Percentiles rank a stretch among this genome's conserved stretches.
Conservation (phyloP, 2,329 filamentous ascomycete genomes). For the Penicillium concentricum region DNA sequence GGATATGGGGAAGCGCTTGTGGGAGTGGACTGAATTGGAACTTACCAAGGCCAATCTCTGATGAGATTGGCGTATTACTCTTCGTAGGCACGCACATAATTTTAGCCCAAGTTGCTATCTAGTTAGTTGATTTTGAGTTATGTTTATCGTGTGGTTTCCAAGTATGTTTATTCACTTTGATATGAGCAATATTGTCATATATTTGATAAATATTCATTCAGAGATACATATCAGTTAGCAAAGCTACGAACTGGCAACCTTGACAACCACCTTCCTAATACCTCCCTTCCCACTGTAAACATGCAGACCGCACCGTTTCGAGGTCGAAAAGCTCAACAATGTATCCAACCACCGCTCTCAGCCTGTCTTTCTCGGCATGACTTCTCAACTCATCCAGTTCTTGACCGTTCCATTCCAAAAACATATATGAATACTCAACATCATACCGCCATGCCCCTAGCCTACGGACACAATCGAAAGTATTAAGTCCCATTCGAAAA, state of each 20-base stretch:
- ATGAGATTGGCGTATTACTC: neutral
- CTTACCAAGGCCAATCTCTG: constrained; percentile 17
- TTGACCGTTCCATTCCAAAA: constrained; percentile 42
- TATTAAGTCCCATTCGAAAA: constrained; percentile 28
- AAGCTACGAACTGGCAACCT: constrained; percentile 20
- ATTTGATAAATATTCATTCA: neutral
- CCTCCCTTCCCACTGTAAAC: constrained; percentile 47
- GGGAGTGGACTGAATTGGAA: constrained; percentile 39
- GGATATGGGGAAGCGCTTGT: constrained; percentile 29
- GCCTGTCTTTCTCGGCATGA: constrained; percentile 44
- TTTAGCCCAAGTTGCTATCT: neutral
- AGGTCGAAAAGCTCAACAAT: constrained; percentile 47
- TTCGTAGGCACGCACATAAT: neutral
- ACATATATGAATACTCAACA: constrained; percentile 48
- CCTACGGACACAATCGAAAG: constrained; percentile 39
- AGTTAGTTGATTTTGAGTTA: neutral
- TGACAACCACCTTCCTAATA: constrained; percentile 46
- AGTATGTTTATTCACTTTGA: neutral
- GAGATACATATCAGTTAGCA: neutral
- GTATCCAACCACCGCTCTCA: constrained; percentile 46
- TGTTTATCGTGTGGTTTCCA: no score
- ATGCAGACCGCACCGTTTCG: constrained; percentile 43
- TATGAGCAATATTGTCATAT: neutral
- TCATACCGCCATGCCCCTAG: constrained; percentile 48
- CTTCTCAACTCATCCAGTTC: constrained; percentile 47